Conservation (phyloP, 352 stramenopile genomes). For the Phytophthora lateralis region DNA sequence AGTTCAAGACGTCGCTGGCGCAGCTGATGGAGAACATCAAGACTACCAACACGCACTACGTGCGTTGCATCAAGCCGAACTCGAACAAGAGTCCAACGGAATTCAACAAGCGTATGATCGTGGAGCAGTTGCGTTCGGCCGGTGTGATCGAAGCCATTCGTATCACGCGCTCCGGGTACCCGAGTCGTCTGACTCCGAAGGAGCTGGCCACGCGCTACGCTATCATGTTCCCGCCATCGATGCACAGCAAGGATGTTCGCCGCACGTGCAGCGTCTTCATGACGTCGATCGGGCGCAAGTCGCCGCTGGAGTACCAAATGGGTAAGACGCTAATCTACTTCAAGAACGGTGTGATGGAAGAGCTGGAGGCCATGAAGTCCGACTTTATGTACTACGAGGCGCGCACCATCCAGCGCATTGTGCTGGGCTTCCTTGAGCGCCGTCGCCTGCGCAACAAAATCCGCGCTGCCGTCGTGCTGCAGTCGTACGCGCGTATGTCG, state of each 20-base stretch:
- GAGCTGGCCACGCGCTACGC: constrained; percentile 85
- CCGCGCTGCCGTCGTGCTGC: constrained; percentile 69
- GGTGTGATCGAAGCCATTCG: constrained; percentile 94
- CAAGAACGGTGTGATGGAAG: constrained; percentile 94
- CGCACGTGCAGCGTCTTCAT: constrained; percentile 85
- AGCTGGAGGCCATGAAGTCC: constrained; percentile 93
- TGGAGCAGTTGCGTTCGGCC: constrained; percentile 90
- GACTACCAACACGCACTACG: constrained; percentile 86
- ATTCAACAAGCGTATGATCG: constrained; percentile 92
- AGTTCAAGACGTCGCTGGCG: constrained; percentile 85
- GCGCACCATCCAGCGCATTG: constrained; percentile 86
- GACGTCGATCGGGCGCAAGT: constrained; percentile 80
- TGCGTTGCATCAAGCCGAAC: constrained; percentile 91
- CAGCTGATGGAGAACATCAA: constrained; percentile 90
- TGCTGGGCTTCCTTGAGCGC: constrained; percentile 80
- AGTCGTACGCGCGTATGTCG: constrained; percentile 82
- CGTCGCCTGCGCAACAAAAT: constrained; percentile 71
- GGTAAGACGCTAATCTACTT: constrained; percentile 97
- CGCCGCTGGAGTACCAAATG: constrained; percentile 89
- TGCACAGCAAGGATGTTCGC: constrained; percentile 80
- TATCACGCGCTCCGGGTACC: constrained; percentile 91
- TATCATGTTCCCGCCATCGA: constrained; percentile 90
- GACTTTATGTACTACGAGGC: constrained; percentile 92
- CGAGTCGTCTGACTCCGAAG: constrained; percentile 89
- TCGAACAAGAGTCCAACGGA: constrained; percentile 85